Evolutionary conservation across 768 basidiomycete species (phyloP), one percentile per base, ranked within the genome.

Genomic region (Termitomyces sp.): DNA sequence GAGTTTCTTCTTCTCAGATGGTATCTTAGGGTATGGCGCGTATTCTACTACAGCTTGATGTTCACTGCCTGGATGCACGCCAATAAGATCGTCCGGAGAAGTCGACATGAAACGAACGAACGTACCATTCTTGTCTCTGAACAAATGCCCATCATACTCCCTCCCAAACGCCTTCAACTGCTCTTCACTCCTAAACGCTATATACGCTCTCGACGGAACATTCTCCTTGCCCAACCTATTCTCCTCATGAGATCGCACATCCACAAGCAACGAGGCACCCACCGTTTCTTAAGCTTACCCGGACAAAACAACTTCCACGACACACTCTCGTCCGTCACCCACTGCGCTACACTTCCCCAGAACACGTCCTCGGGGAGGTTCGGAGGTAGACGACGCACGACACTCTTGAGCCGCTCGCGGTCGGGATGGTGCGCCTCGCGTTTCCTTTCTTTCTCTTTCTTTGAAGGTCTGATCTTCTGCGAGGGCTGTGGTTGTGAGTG

Each of bases 291-390:
- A 58, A 83, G 66, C 72, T 91, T 91, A 10, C 91, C 90, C 1
- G 77, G 77, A 63, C 78, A 79, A 64, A 79, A 92, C 1, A 70
- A 62, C 67, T 82, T 89, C 89, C 88, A 93, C 11, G 71, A 65
- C 8, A 80, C 72, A 0, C 86, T 83, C 35, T 92, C 86, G 17
- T 89, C 86, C 1, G 82, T 78, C 16, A 94, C 88, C 94, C 95
- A 98, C 2, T 77, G 67, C 52, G 85, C 77, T 3, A 94, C 92
- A 59, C 90, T 92, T 64, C 88, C 84, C 96, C 96, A 99, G 72
- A 99, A 98, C 52, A 97, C 73, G 2, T 84, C 84, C 63, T 94
- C 94, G 4, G 96, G 96, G 3, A 99, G 77, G 64, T 94, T 93
- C 12, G 95, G 89, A 0, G 96, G 96, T 5, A 98, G 77, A 39